A percentile compares a stretch with the other conserved stretches of the same genome.
Evolutionary conservation across 2,329 filamentous ascomycete genomes (phyloP).

Genomic region (Apiospora marii): DNA sequence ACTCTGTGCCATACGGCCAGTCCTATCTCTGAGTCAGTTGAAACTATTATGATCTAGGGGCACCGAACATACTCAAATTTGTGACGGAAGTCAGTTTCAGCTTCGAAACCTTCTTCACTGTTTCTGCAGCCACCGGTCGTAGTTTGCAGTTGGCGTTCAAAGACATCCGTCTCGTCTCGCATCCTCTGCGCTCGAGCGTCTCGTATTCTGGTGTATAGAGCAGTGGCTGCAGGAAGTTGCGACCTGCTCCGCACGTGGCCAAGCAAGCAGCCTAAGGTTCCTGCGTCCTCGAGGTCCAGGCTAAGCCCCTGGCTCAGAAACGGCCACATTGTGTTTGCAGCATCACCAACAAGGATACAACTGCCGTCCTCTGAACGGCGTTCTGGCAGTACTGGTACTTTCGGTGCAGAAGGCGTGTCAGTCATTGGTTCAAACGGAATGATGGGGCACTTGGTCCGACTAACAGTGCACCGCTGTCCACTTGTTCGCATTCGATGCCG

Average conservation of each 20-base stretch:
- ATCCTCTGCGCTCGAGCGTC: background rate
- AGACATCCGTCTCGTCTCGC: background rate
- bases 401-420: background rate
- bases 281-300: slow-evolving; percentile 26
- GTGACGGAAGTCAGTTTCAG: background rate
- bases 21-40: background rate
- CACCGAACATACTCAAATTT: background rate
- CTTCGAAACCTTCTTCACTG: background rate
- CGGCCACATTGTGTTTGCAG: slow-evolving; percentile 16
- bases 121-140: background rate
- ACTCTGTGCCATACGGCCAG: background rate
- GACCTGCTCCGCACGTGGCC: background rate
- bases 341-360: slow-evolving; percentile 21
- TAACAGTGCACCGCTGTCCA: background rate
- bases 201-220: slow-evolving; percentile 16
- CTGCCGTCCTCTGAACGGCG: background rate
- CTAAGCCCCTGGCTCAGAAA: slow-evolving; percentile 23
- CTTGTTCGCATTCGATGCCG: background rate
- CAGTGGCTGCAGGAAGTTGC: slow-evolving; percentile 1
- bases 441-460: background rate
- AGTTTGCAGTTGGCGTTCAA: background rate
- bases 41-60: background rate
- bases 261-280: background rate
- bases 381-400: background rate
- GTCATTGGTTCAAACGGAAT: background rate